Base-by-base conservation (phyloP, 768 basidiomycete genomes). In the Mycena rosella region DNA sequence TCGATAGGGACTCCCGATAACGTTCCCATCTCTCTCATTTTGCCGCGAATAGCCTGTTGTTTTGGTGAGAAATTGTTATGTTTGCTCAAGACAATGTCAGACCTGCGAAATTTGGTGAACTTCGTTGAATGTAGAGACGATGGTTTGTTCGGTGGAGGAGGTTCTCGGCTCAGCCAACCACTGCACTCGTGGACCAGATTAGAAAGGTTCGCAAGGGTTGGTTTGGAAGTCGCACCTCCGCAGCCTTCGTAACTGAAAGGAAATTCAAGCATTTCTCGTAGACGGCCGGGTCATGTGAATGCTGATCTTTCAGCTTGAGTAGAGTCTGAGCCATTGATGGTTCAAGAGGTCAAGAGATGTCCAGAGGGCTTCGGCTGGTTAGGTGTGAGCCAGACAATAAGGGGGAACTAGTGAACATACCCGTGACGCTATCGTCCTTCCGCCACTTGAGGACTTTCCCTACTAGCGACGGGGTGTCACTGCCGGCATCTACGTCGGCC, bases 401-500 rank as follows among this genome's bases (percentile, higher is more conserved):
- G 10, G 38, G 4, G 36, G 48, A 60, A 36, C 32, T 42, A 63
- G 63, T 26, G 14, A 11, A 61, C 70, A 60, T 69, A 88, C 94
- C 91, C 77, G 88, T 81, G 34, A 79, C 81, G 17, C 82, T 78
- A 49, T 91, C 84, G 47, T 89, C 87, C 73, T 88, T 87, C 47
- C 94, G 87, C 97, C 97, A 99, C 73, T 89, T 90, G 69, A 98
- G 80, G 5, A 99, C 98, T 78, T 94, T 91, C 32, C 94, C 89
- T 14, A 96, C 96, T 45, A 99, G 88, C 45, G 94, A 94, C 2
- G 98, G 98, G 2, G 98, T 98, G 74, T 98, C 94, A 71, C 94
- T 96, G 13, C 98, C 98, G 11, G 94, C 95, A 73, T 98, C 94
- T 18, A 99, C 96, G 75, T 99, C 98, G 27, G 96, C 98, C 24